phyloP scores from a whole-genome alignment of 768 basidiomycete genomes.

The Podaxis sp. region DNA sequence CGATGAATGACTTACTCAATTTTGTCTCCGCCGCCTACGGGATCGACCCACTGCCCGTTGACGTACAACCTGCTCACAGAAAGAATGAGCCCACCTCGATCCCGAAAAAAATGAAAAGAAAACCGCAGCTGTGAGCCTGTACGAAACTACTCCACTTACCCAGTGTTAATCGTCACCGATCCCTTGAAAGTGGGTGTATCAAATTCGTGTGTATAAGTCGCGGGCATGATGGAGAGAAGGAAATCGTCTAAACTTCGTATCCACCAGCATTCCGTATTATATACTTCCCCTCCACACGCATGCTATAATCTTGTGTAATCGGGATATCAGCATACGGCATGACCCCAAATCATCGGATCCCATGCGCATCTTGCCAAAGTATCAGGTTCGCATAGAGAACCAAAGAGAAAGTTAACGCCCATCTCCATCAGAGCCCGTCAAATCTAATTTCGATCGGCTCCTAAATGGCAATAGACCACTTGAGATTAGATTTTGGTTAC shows the following conservation, averaged over 20 bases:
- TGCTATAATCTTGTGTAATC: background rate
- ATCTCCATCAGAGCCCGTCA: no score
- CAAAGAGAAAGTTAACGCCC: no score
- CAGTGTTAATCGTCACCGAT: conserved; percentile 20
- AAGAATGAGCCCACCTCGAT: background rate
- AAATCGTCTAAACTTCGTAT: background rate
- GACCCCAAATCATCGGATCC: no score
- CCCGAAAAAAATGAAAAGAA: background rate
- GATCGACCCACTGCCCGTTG: conserved; percentile 62
- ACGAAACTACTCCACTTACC: conserved; percentile 9
- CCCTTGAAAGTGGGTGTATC: conserved; percentile 22
- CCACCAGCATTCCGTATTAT: background rate
- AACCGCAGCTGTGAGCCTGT: no score
- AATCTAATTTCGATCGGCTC: no score
- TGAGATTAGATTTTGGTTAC: no score
- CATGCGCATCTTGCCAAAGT: no score
- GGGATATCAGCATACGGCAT: no score
- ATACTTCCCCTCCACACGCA: background rate
- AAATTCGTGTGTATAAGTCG: conserved; percentile 21
- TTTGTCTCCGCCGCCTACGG: conserved; percentile 44
- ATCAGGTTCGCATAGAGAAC: no score
- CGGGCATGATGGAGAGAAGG: conserved; percentile 15
- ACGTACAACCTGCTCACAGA: conserved; percentile 59
- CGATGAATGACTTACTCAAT: conserved; percentile 55
- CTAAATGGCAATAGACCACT: no score